Evolutionary conservation across 1,139 yeast species (phyloP).

Genomic region (Yamadazyma diospyri): DNA sequence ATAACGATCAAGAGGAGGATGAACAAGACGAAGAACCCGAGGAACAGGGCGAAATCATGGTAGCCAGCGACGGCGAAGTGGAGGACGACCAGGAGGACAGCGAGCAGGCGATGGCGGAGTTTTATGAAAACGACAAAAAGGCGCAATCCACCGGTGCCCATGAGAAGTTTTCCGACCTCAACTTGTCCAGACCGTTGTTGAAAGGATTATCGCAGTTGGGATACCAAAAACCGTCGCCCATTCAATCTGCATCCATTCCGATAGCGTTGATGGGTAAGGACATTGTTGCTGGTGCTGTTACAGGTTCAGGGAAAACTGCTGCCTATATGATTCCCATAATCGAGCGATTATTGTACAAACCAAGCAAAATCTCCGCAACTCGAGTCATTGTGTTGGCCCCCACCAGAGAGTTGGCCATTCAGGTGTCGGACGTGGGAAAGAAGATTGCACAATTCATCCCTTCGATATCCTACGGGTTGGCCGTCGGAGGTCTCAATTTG

Average conservation of each 20-base stretch:
- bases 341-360: slow-evolving; percentile 87
- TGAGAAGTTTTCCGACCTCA: slow-evolving; percentile 68
- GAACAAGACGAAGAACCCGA: slow-evolving; percentile 27
- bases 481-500: slow-evolving; percentile 95
- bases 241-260: slow-evolving; percentile 92
- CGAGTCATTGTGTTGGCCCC: slow-evolving; percentile 90
- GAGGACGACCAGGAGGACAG: slow-evolving; percentile 52
- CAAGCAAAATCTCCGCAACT: slow-evolving; percentile 79
- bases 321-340: slow-evolving; percentile 95
- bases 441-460: slow-evolving; percentile 75
- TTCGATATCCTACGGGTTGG: slow-evolving; percentile 80
- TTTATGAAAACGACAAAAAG: slow-evolving; percentile 46
- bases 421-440: slow-evolving; percentile 89
- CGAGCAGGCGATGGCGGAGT: slow-evolving; percentile 68
- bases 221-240: slow-evolving; percentile 84
- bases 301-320: slow-evolving; percentile 99
- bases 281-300: slow-evolving; percentile 98
- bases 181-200: slow-evolving; percentile 84
- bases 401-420: slow-evolving; percentile 96
- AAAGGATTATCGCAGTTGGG: slow-evolving; percentile 80
- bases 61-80: slow-evolving; percentile 14
- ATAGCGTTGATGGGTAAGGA: slow-evolving; percentile 90
- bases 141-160: slow-evolving; percentile 50
- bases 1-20: slow-evolving; percentile 45
- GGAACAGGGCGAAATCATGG: slow-evolving; percentile 19